Conservation (phyloP, 805 yeast genomes). For the Ogataea trehaloabstinens region DNA sequence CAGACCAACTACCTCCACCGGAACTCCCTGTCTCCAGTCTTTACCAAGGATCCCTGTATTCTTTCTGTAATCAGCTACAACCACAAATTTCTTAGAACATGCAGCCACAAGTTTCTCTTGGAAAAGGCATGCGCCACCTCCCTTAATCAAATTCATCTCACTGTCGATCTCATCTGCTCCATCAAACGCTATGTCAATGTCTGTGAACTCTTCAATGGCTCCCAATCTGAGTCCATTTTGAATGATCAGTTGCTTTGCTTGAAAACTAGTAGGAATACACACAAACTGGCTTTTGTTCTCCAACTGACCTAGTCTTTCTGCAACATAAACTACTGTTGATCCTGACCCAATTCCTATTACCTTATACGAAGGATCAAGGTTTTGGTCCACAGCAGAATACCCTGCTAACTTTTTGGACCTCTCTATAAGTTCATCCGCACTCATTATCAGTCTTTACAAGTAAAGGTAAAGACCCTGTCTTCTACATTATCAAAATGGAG, state of each 20-base stretch:
- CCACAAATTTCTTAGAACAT: conserved; percentile 68
- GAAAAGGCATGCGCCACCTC: conserved; percentile 97
- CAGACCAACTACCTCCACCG: conserved; percentile 89
- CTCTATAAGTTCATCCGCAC: conserved; percentile 46
- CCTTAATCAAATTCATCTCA: conserved; percentile 82
- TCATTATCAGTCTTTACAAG: conserved; percentile 4
- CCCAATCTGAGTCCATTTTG: conserved; percentile 78
- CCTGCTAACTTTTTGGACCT: conserved; percentile 86
- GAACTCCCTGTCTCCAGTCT: conserved; percentile 86
- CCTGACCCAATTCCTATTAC: conserved; percentile 96
- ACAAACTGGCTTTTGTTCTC: conserved; percentile 51
- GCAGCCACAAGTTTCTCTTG: conserved; percentile 95
- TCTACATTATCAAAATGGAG: conserved; percentile 2
- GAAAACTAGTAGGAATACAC: conserved; percentile 96
- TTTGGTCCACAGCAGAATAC: conserved; percentile 86
- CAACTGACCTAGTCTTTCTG: conserved; percentile 84
- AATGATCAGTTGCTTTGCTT: conserved; percentile 79
- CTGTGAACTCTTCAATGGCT: conserved; percentile 76
- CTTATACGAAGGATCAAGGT: conserved; percentile 65
- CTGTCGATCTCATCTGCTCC: conserved; percentile 97
- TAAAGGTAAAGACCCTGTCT: not conserved
- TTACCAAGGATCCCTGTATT: conserved; percentile 70
- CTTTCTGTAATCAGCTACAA: conserved; percentile 94
- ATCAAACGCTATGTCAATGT: conserved; percentile 89
- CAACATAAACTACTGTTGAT: conserved; percentile 91